Evolutionary conservation across 305 asterid species (phyloP).

Genomic region (Fraxinus xanthoxyloides): DNA sequence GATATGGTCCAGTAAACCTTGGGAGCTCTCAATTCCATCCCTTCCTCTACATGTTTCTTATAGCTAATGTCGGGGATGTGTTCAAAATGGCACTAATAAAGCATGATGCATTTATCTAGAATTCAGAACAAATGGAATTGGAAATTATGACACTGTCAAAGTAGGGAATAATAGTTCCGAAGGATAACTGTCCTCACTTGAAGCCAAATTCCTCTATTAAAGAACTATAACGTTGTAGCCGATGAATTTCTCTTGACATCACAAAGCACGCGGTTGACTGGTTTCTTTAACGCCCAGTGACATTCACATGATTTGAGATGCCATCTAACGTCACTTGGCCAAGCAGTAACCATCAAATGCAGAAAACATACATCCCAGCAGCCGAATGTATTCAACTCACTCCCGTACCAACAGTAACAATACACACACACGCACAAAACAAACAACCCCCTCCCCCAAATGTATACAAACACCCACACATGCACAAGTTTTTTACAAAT

Average conservation of each 20-base stretch:
- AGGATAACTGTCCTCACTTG: background rate
- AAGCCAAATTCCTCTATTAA: background rate
- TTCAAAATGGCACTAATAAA: background rate
- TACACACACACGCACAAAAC: background rate
- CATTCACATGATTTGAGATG: conserved; percentile 2
- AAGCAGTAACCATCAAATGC: background rate
- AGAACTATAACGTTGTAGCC: background rate
- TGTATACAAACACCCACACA: too few species aligned
- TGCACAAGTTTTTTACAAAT: conserved; percentile 5
- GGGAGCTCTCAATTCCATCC: background rate
- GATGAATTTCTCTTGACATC: too few species aligned
- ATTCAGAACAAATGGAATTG: background rate
- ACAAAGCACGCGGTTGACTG: background rate
- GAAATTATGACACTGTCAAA: background rate
- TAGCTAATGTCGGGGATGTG: background rate
- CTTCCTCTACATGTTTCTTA: background rate
- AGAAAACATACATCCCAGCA: background rate
- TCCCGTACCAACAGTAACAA: background rate
- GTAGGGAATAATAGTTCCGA: background rate
- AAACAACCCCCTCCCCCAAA: too few species aligned
- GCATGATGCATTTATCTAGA: background rate
- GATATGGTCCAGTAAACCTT: too few species aligned
- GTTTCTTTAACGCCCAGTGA: background rate
- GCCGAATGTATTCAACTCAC: background rate
- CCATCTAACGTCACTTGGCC: background rate